A percentile compares a stretch with the other conserved stretches of the same genome.
Conservation (phyloP, 768 basidiomycete genomes). For the Termitomyces titanicus region DNA sequence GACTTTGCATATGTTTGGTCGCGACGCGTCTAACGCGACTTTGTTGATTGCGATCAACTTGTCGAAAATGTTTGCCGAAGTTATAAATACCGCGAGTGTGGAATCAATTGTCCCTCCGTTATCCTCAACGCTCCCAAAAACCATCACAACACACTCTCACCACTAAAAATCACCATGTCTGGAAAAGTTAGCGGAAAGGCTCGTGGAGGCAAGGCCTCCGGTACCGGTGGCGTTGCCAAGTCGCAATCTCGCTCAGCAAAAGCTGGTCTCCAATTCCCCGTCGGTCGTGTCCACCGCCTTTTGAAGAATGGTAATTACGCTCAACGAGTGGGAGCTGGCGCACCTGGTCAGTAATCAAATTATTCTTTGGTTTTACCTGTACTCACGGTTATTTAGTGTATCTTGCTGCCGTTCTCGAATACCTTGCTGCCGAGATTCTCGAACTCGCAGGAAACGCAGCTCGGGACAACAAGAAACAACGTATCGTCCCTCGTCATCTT, state of each 20-base stretch:
- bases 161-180: constrained; percentile 25
- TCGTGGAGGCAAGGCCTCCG: constrained; percentile 34
- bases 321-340: constrained; percentile 75
- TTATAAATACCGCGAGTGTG: constrained; percentile 25
- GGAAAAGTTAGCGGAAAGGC: constrained; percentile 31
- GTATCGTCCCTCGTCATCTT: constrained; percentile 83
- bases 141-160: constrained; percentile 7
- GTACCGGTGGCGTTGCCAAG: constrained; percentile 37
- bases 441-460: constrained; percentile 80
- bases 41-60: constrained; percentile 20
- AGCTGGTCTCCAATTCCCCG: constrained; percentile 71
- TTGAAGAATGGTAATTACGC: constrained; percentile 78
- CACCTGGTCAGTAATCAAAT: constrained; percentile 46
- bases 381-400: constrained; percentile 46
- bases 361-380: neutral
- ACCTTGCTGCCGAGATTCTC: constrained; percentile 82
- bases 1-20: constrained; percentile 33
- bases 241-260: constrained; percentile 61
- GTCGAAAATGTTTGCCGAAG: constrained; percentile 5
- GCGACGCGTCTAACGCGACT: constrained; percentile 38
- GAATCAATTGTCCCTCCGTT: neutral
- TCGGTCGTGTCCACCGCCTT: constrained; percentile 79
- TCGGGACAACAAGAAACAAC: constrained; percentile 74
- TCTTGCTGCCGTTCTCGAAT: constrained; percentile 80
- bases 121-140: constrained; percentile 7